Base-by-base conservation (phyloP, 768 basidiomycete genomes). In the Macrolepiota dolichaula region DNA sequence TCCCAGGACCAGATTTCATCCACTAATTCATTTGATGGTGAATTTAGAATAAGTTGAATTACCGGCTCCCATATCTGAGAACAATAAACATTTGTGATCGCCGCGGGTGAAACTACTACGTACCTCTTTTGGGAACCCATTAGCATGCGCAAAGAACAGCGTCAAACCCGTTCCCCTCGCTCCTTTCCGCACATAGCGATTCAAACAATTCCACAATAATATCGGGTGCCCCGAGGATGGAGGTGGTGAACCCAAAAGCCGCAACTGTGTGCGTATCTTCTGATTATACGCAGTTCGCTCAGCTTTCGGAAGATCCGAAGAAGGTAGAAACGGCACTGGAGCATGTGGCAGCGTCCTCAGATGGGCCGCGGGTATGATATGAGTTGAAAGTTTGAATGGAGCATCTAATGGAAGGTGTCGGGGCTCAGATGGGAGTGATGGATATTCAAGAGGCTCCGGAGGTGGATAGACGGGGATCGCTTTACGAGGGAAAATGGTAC, bases 41-140 rank as follows among this genome's bases (percentile, higher is more conserved):
- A 75, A 29, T 77, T 70, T 1, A 95, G 69, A 6, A 96, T 70
- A 37, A 75, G 65, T 1, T 70, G 70, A 1, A 96, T 63, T 17
- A 81, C 79, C 0, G 91, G 85, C 68, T 96, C 92, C 87, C 90
- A 96, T 9, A 83, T 89, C 92, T 96, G 66, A 24, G 49, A 50
- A 57, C 50, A 12, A 32, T 51, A 24, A 51, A 50, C 25, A 24
- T 49, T 40, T 9, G 38, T 44, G 10, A 7, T 17, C 27, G 9
- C 15, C 19, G 42, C 29, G 53, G 40, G 4, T 10, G 25, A n/a
- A 25, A 24, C 37, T 11, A 22, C 29, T 32, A 27, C 83, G 51
- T 56, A 86, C 91, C 85, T 96, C 93, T 71, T 95, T 96, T 51
- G 84, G 85, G 66, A 96, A 89, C 1, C 95, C 94, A 71, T 92